A percentile compares a stretch with the other conserved stretches of the same genome.
Evolutionary conservation across 1,284 basidiomycete species (phyloP).

Genomic region (Melanopsichium pennsylvanicum): DNA sequence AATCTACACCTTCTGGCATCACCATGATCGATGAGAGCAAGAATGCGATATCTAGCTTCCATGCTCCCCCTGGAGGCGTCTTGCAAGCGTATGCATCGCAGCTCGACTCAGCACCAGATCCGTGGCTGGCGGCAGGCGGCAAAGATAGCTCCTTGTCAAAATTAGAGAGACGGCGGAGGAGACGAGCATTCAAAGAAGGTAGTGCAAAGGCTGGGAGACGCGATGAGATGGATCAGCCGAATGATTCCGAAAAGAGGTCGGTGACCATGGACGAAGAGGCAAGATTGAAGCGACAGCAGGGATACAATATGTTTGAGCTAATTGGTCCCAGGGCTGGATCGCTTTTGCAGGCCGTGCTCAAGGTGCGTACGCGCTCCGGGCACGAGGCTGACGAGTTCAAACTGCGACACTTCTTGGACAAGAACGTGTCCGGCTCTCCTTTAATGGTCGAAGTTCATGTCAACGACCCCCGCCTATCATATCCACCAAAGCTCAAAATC

Average conservation of each 20-base stretch:
- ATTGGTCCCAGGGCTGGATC: constrained; percentile 43
- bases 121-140: constrained; percentile 47
- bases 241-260: neutral
- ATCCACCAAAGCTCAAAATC: constrained; percentile 41
- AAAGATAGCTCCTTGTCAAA: constrained; percentile 33
- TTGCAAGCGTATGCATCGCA: constrained; percentile 13
- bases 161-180: constrained; percentile 23
- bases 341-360: constrained; percentile 51
- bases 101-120: constrained; percentile 43
- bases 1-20: constrained; percentile 22
- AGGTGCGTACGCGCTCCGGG: neutral
- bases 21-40: constrained; percentile 31
- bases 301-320: constrained; percentile 61
- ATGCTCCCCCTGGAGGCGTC: neutral
- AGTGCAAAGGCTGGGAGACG: neutral
- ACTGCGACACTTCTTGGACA: constrained; percentile 9
- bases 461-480: constrained; percentile 58
- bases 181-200: constrained; percentile 5
- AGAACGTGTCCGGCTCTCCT: neutral
- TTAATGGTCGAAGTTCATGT: constrained; percentile 35
- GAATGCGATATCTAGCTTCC: constrained; percentile 8
- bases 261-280: constrained; percentile 14
- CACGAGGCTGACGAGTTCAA: neutral
- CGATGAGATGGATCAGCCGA: neutral
- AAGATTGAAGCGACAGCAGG: constrained; percentile 24